These are phyloP conservation scores for Pseudopyrenochaeta lycopersici DNA, from an alignment of 2,329 filamentous ascomycete species.

Conservation along the genomic window DNA sequence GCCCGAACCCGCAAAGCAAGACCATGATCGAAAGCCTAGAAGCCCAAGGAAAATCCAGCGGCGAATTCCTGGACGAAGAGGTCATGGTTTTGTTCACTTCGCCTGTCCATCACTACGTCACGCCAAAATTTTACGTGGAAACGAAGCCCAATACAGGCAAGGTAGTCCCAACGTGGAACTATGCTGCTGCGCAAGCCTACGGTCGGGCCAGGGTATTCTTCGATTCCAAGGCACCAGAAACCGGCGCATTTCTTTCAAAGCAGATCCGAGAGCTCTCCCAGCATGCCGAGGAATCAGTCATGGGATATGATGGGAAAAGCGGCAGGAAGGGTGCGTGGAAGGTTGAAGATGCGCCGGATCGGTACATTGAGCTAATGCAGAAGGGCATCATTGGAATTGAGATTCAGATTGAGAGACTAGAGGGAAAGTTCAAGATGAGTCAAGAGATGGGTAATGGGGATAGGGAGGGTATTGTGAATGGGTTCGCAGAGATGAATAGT, in stretches of 20 bases:
- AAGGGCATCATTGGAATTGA: conserved; percentile 37
- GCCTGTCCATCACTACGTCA: conserved; percentile 69
- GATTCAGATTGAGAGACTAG: conserved; percentile 31
- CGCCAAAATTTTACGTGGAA: conserved; percentile 69
- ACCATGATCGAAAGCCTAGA: conserved; percentile 62
- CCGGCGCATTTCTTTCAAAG: conserved; percentile 57
- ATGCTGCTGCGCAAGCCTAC: conserved; percentile 71
- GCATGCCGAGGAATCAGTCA: conserved; percentile 62
- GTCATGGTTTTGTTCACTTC: conserved; percentile 71
- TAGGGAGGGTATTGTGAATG: conserved; percentile 62
- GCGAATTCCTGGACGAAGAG: conserved; percentile 55
- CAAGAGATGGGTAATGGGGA: conserved; percentile 31
- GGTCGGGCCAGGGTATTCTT: conserved; percentile 65
- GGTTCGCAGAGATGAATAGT: conserved; percentile 59
- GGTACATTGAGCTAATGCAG: conserved; percentile 58
- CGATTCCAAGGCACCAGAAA: conserved; percentile 58
- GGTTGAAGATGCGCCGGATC: conserved; percentile 65
- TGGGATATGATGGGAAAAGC: conserved; percentile 57
- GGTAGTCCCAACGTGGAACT: conserved; percentile 77
- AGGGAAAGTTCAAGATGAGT: conserved; percentile 41
- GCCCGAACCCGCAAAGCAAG: conserved; percentile 71
- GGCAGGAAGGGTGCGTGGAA: conserved; percentile 60
- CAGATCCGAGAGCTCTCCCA: conserved; percentile 64
- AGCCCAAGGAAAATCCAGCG: conserved; percentile 36
- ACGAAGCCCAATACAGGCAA: conserved; percentile 72